phyloP scores from a whole-genome alignment of 2,329 filamentous ascomycete species.

The Lomentospora prolificans region DNA sequence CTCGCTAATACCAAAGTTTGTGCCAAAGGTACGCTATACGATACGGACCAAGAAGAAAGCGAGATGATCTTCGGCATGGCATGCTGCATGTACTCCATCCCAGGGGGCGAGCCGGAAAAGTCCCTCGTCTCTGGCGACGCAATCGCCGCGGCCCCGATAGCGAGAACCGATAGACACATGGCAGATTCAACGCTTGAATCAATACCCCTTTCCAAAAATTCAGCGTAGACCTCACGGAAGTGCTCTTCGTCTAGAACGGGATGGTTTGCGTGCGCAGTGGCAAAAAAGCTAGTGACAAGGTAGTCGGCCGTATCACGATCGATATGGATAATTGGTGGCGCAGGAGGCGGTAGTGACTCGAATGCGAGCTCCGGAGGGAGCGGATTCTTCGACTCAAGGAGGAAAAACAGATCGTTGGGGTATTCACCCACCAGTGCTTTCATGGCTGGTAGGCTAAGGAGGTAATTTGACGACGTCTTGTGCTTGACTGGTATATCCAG shows the following conservation, averaged over 20 bases:
- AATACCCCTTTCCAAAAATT: slow-evolving; percentile 14
- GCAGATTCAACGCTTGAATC: slow-evolving; percentile 18
- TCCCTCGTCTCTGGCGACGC: slow-evolving; percentile 13
- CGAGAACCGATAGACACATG: slow-evolving; percentile 21
- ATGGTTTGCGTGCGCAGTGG: slow-evolving; percentile 17
- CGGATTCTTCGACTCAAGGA: slow-evolving; percentile 17
- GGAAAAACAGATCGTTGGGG: slow-evolving; percentile 18
- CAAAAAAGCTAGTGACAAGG: slow-evolving; percentile 17
- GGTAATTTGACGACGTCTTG: slow-evolving; percentile 20
- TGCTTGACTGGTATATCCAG: slow-evolving; percentile 20
- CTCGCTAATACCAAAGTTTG: slow-evolving; percentile 22
- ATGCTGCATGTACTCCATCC: slow-evolving; percentile 21
- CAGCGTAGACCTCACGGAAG: slow-evolving; percentile 16
- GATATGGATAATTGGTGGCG: slow-evolving; percentile 5
- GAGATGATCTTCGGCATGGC: slow-evolving; percentile 19
- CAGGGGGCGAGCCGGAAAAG: slow-evolving; percentile 16
- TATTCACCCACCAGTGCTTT: slow-evolving; percentile 21
- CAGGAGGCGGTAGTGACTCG: slow-evolving; percentile 4
- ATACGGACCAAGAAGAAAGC: slow-evolving; percentile 21
- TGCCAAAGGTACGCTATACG: slow-evolving; percentile 16
- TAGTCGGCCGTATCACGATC: slow-evolving; percentile 15
- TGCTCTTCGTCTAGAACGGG: slow-evolving; percentile 19
- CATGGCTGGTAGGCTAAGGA: slow-evolving; percentile 17
- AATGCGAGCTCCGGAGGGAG: slow-evolving; percentile 17
- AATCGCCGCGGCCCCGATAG: slow-evolving; percentile 17